These are phyloP conservation scores for Clavariopsis aquatica DNA, from an alignment of 495 filamentous ascomycete genomes.

Conservation along the genomic window DNA sequence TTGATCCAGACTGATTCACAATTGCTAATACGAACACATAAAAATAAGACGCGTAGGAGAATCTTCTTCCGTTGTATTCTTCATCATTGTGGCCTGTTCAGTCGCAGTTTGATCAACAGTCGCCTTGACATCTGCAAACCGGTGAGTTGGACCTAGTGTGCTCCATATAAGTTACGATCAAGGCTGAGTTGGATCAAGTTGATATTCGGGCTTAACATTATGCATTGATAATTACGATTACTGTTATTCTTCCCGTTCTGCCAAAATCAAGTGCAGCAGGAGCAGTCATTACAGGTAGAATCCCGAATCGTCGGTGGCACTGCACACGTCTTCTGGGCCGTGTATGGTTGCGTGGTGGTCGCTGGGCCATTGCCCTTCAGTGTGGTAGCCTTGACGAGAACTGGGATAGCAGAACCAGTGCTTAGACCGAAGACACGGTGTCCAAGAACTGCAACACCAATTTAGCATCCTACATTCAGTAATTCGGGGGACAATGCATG, in stretches of 20 bases:
- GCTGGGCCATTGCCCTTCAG: constrained; percentile 36
- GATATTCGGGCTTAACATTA: neutral
- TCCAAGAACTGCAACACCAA: constrained; percentile 32
- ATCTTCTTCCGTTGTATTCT: too few relatives aligned
- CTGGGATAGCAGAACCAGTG: constrained; percentile 43
- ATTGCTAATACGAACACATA: too few relatives aligned
- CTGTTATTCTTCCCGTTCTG: neutral
- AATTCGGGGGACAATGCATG: too few relatives aligned
- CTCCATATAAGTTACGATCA: too few relatives aligned
- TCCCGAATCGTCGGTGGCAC: constrained; percentile 22
- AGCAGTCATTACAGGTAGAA: constrained; percentile 33
- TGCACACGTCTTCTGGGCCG: constrained; percentile 27
- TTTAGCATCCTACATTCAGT: neutral
- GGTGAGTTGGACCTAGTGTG: too few relatives aligned
- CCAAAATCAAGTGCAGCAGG: constrained; percentile 22
- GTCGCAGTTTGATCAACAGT: too few relatives aligned
- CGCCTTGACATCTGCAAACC: too few relatives aligned
- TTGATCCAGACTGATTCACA: too few relatives aligned
- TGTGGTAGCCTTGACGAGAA: constrained; percentile 42
- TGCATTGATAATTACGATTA: too few relatives aligned
- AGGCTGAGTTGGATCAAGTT: too few relatives aligned
- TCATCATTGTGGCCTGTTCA: too few relatives aligned
- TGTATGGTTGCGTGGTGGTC: constrained; percentile 38
- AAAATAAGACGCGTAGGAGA: too few relatives aligned
- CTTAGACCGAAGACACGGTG: constrained; percentile 39